Evolutionary conservation across 179 eudicot species (phyloP).

Genomic region (Vitellaria paradoxa): DNA sequence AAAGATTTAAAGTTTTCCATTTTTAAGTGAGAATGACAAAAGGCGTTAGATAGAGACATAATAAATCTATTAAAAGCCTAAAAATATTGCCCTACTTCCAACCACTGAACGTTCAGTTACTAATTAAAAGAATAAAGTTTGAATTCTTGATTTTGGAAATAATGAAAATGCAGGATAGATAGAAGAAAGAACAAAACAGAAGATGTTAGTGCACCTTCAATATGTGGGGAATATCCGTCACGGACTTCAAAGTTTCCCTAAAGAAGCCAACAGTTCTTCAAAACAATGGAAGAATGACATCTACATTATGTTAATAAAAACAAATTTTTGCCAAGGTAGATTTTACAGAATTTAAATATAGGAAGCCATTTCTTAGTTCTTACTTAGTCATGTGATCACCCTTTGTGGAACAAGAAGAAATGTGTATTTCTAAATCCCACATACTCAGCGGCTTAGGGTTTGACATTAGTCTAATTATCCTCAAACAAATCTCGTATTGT

Average conservation of each 20-base stretch:
- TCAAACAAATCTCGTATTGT: slow-evolving; percentile 6
- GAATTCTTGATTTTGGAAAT: slow-evolving; percentile 9
- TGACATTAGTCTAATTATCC: neutral
- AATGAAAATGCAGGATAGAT: neutral
- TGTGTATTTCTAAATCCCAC: neutral
- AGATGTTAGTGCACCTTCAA: slow-evolving; percentile 58
- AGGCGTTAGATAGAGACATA: too few species aligned
- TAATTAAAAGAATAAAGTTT: neutral
- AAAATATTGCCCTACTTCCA: neutral
- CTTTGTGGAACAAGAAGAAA: neutral
- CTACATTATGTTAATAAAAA: slow-evolving; percentile 50
- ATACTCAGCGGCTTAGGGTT: neutral
- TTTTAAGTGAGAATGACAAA: too few species aligned
- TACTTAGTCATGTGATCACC: neutral
- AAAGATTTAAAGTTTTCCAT: too few species aligned
- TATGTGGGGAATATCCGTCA: slow-evolving; percentile 83
- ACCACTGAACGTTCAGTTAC: neutral
- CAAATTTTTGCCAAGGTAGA: slow-evolving; percentile 5
- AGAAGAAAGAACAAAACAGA: slow-evolving; percentile 9
- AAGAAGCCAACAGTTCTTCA: slow-evolving; percentile 74
- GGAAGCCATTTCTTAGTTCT: slow-evolving; percentile 7
- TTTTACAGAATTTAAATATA: slow-evolving; percentile 6
- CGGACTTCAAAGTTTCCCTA: slow-evolving; percentile 76
- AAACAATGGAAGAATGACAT: slow-evolving; percentile 80
- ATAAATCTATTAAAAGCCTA: neutral